phyloP scores from a whole-genome alignment of 257 asterid species.

The Solanum ossicruentum region DNA sequence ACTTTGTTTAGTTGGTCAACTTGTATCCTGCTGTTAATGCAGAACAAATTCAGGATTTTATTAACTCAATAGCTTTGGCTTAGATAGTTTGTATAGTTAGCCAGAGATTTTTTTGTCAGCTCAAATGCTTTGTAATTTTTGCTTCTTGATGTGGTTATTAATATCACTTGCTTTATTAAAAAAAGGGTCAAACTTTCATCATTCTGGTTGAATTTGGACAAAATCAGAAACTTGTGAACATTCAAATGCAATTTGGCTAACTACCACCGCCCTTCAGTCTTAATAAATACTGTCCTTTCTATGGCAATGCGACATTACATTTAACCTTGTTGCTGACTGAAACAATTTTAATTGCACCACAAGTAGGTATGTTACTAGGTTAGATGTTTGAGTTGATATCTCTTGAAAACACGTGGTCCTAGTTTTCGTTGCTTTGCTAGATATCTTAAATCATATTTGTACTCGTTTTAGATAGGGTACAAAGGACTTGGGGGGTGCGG shows the following conservation, averaged over 20 bases:
- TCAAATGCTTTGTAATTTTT: too few relatives aligned
- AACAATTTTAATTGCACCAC: not conserved
- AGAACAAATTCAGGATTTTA: too few relatives aligned
- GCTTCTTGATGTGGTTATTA: too few relatives aligned
- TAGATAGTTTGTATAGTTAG: too few relatives aligned
- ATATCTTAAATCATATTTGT: not conserved
- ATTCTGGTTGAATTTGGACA: not conserved
- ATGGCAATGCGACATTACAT: not conserved
- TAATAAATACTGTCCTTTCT: not conserved
- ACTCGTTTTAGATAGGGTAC: not conserved
- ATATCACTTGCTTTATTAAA: too few relatives aligned
- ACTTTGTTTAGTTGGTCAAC: too few relatives aligned
- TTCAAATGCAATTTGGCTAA: not conserved
- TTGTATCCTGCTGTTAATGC: too few relatives aligned
- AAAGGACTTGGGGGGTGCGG: not conserved
- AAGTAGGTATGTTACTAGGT: not conserved
- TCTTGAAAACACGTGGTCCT: not conserved
- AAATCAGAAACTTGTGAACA: not conserved
- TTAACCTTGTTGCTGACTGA: not conserved
- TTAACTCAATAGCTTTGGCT: too few relatives aligned
- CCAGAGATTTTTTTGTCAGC: too few relatives aligned
- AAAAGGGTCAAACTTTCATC: not conserved
- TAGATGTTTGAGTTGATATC: not conserved
- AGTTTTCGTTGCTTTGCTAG: not conserved
- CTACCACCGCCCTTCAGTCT: not conserved